Percentiles rank a stretch among this genome's conserved stretches.
These are phyloP conservation scores for Aureobasidium melanogenum DNA, from an alignment of 2,329 filamentous ascomycete genomes.

Conservation along the genomic window DNA sequence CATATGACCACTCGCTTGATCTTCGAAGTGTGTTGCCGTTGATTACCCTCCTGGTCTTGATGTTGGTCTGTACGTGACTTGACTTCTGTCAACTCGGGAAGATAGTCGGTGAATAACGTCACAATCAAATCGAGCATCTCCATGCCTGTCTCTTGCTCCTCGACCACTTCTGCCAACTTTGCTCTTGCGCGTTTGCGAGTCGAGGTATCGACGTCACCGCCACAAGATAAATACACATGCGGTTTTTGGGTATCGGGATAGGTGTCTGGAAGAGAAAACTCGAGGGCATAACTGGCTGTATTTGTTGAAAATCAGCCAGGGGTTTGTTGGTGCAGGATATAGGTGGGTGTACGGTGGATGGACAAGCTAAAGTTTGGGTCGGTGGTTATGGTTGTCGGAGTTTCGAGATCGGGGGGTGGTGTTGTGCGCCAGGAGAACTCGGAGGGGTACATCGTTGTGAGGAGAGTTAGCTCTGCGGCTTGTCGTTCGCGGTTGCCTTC, in stretches of 20 bases:
- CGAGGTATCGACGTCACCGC: conserved; percentile 6
- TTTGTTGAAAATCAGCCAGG: conserved; percentile 10
- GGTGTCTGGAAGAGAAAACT: conserved; percentile 12
- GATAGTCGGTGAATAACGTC: background rate
- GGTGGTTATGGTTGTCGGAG: background rate
- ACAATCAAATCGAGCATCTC: conserved; percentile 14
- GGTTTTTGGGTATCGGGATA: conserved; percentile 12
- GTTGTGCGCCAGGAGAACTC: conserved; percentile 16
- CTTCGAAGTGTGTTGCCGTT: background rate
- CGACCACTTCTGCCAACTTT: background rate
- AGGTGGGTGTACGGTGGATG: conserved; percentile 11
- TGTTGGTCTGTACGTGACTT: background rate
- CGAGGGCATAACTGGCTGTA: conserved; percentile 13
- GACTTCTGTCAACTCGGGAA: background rate
- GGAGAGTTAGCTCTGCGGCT: conserved; percentile 13
- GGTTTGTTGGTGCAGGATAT: background rate
- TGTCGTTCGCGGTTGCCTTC: conserved; percentile 12
- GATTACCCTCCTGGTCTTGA: background rate
- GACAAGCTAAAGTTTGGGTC: conserved; percentile 10
- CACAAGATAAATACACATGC: conserved; percentile 13
- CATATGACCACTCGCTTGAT: conserved; percentile 15
- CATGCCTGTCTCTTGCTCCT: conserved; percentile 1
- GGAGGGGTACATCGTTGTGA: conserved; percentile 17
- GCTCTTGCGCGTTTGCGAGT: conserved; percentile 13
- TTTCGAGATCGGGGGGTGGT: background rate